Evolutionary conservation across 208 protist genomes (phyloP).

Genomic region (Histomonas meleagridis): DNA sequence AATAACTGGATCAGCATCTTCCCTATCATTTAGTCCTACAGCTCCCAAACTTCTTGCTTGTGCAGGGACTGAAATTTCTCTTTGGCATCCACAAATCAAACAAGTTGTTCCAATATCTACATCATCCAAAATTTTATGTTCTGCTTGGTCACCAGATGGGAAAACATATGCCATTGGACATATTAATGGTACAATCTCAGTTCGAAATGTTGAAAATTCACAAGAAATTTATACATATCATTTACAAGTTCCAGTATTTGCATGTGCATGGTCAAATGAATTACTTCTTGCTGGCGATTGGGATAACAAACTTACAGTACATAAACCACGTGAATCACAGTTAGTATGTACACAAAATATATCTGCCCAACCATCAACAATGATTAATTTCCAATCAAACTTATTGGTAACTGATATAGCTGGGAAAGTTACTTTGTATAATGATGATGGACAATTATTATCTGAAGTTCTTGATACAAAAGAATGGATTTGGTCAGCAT

Average conservation of each 20-base stretch:
- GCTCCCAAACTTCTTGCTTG: not conserved
- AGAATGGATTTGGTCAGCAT: constrained; percentile 23
- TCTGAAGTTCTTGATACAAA: not conserved
- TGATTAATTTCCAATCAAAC: constrained; percentile 25
- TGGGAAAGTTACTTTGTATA: not conserved
- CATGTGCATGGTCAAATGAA: not conserved
- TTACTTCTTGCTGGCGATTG: constrained; percentile 10
- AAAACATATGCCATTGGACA: constrained; percentile 28
- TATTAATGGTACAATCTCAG: constrained; percentile 5
- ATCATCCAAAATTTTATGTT: not conserved
- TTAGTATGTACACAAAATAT: not conserved
- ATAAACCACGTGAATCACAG: not conserved
- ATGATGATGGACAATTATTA: not conserved
- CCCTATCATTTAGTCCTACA: not conserved
- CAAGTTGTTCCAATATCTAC: not conserved
- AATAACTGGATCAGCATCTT: not conserved
- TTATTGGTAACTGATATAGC: constrained; percentile 4
- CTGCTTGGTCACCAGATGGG: constrained; percentile 9
- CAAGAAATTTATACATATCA: constrained; percentile 30
- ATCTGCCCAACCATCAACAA: not conserved
- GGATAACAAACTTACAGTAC: constrained; percentile 1
- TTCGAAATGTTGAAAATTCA: not conserved
- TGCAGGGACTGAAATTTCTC: constrained; percentile 20
- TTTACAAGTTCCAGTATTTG: not conserved
- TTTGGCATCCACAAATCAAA: constrained; percentile 6